Base-by-base conservation (phyloP, 306 rosid species). In the Bauhinia variegata region DNA sequence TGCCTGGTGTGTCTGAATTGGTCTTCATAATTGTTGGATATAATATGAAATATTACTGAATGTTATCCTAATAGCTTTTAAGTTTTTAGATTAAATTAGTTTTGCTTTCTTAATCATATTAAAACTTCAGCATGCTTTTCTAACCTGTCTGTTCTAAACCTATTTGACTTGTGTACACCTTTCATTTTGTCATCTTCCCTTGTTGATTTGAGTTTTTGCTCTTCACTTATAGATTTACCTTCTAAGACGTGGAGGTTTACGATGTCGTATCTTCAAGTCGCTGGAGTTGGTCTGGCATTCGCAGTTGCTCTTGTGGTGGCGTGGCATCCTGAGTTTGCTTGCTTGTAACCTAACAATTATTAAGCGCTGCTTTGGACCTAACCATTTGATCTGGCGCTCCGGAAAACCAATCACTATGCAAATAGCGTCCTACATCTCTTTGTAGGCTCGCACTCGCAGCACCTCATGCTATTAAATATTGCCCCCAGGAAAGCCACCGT, bases 331-430 rank as follows among this genome's bases (percentile, higher is more conserved):
- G 67, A 43, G 62, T 62, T 56, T 55, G 72, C 60, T 58, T 19
- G 54, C 54, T 37, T 36, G 68, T 23, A 58, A 56, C 68, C 64
- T 38, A 16, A 50, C 43, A 10, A 62, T 30, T 73, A 69, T 61
- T 64, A 39, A 70, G 61, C 44, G n/a, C 19, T 46, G 42, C 44
- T 34, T 55, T 53, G 48, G 73, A 46, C n/a, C n/a, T n/a, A 54
- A 30, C n/a, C 32, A 48, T 34, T 42, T 64, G 71, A 65, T 54
- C 57, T 42, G 69, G 57, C 16, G 66, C 61, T 58, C 49, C 43
- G 30, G 51, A 52, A n/a, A 82, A 42, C 75, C 54, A 70, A 23
- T 60, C 42, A n/a, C 58, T 63, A 54, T 73, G n/a, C n/a, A n/a
- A n/a, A n/a, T n/a, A n/a, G n/a, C n/a, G 42, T 51, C 79, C n/a